Evolutionary conservation across 2,329 filamentous ascomycete species (phyloP), one percentile per base, ranked within the genome.

Genomic region (Trichophyton schoenleinii): DNA sequence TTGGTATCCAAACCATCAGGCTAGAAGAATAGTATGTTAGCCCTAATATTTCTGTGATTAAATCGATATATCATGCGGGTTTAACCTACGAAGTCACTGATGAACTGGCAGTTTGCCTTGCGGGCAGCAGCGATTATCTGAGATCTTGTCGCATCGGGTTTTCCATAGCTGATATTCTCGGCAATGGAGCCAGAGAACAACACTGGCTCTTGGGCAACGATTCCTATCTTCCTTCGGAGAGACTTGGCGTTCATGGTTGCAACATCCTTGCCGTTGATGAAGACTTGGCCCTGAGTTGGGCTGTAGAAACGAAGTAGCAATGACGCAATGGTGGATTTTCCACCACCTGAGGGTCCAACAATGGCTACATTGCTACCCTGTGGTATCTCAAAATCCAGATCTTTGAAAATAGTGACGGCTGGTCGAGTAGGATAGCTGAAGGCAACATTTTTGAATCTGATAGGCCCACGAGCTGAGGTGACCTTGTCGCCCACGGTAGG

Each of bases 371-470:
- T 97, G 65, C 86, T 91, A 34, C 94, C 94, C 49, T 92, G 88
- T 0, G 91, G 89, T 60, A 99, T 96, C 68, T 87, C 88, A 69
- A 99, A 99, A 72, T 86, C 84, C 52, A 99, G 79, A 22, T 89
- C 85, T 65, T 89, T 87, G 78, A 99, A 99, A 68, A 99, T 97
- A 3, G 79, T 83, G 42, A 97, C 91, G 3, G 91, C 91, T 13
- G 94, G 94, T 11, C 95, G 82, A 0, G 94, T 99, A 3, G 94
- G 94, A 70, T 99, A 99, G 67, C 88, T 87, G 72, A 99, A 99
- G 1, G 81, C 80, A 31, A 99, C 87, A 66, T 95, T 82, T 61
- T 87, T 83, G 73, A 99, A 99, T 64, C 84, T 86, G 71, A 99
- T 99, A 6, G 87, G 83, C 0, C 94, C 94, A 65, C 91, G 87